Conservation (phyloP, 805 yeast species). For the Nakazawaea laoshanensis region DNA sequence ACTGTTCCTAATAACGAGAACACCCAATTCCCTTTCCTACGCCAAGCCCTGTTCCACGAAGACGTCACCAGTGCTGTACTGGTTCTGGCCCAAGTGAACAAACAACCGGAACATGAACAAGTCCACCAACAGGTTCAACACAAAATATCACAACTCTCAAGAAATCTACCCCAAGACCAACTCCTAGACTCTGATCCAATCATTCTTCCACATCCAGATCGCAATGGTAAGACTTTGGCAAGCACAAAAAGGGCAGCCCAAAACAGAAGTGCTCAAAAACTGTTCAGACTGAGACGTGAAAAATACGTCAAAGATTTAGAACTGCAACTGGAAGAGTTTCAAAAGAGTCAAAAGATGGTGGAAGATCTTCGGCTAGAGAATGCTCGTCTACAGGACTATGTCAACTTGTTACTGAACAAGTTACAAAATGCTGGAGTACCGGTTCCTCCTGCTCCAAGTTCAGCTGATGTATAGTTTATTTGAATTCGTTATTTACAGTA, state of each 20-base stretch:
- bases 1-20: no score
- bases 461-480: no score
- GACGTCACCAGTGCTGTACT: slow-evolving; percentile 11
- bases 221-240: slow-evolving; percentile 35
- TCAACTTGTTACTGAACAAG: no score
- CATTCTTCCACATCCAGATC: slow-evolving; percentile 5
- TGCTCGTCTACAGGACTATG: no score
- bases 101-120: slow-evolving; percentile 13
- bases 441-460: no score
- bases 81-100: slow-evolving; percentile 11
- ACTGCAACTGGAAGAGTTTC: slow-evolving; percentile 53
- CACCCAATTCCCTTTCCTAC: background rate
- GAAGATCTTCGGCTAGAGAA: slow-evolving; percentile 66
- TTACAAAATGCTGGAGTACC: no score
- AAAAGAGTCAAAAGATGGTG: slow-evolving; percentile 53
- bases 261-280: slow-evolving; percentile 86
- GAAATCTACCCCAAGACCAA: background rate
- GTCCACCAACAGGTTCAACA: slow-evolving; percentile 11
- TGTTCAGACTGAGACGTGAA: slow-evolving; percentile 81
- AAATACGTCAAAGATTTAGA: slow-evolving; percentile 76
- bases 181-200: background rate
- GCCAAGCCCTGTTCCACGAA: slow-evolving; percentile 9
- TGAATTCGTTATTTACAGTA: no score
- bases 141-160: slow-evolving; percentile 3
- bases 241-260: slow-evolving; percentile 84